Evolutionary conservation across 2,329 filamentous ascomycete species (phyloP).

Genomic region (Colletotrichum filicis): DNA sequence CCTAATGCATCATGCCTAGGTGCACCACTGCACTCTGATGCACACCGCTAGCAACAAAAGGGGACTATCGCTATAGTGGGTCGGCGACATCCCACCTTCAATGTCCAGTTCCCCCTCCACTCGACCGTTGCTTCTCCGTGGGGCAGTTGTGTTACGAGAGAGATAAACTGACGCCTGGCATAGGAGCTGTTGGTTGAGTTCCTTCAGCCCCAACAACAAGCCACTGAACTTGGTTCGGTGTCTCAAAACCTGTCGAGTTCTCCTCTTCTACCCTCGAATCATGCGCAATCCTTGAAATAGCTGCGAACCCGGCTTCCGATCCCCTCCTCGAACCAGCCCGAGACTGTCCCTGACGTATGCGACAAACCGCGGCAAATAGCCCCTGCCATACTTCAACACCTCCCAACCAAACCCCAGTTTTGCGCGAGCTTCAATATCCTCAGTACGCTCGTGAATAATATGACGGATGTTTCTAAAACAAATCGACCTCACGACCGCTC

Average conservation of each 20-base stretch:
- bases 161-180: constrained; percentile 28
- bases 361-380: constrained; percentile 16
- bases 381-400: background rate
- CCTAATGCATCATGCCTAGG: no score
- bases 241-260: background rate
- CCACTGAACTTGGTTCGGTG: background rate
- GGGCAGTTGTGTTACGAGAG: constrained; percentile 16
- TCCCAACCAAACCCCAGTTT: constrained; percentile 1
- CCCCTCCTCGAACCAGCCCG: background rate
- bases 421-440: constrained; percentile 2
- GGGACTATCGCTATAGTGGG: constrained; percentile 12
- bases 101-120: background rate
- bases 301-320: background rate
- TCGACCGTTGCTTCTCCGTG: constrained; percentile 5
- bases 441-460: constrained; percentile 42
- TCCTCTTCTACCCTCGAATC: background rate
- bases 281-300: constrained; percentile 20
- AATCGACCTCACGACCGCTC: constrained; percentile 94
- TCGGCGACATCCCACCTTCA: constrained; percentile 1
- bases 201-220: background rate
- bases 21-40: background rate
- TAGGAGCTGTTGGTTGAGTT: constrained; percentile 5
- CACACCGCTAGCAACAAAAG: constrained; percentile 3
- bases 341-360: constrained; percentile 15
- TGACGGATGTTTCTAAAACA: constrained; percentile 97